These are phyloP conservation scores for Phytophthora pisi DNA, from an alignment of 352 stramenopile genomes.

Conservation along the genomic window DNA sequence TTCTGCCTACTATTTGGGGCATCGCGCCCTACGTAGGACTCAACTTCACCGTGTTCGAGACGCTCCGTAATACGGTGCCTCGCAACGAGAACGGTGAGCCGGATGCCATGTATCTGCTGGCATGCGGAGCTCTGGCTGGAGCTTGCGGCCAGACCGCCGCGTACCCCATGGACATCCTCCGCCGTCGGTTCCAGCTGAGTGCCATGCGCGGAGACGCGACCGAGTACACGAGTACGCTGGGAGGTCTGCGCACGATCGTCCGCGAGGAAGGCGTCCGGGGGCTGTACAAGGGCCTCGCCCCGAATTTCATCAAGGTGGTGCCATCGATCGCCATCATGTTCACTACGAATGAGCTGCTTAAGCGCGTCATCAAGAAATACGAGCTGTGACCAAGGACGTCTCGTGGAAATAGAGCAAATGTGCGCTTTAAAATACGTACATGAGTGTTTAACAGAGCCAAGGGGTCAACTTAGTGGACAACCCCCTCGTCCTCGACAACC, in stretches of 20 bases:
- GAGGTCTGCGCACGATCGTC: slow-evolving; percentile 54
- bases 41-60: slow-evolving; percentile 84
- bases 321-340: slow-evolving; percentile 86
- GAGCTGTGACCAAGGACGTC: slow-evolving; percentile 18
- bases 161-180: slow-evolving; percentile 82
- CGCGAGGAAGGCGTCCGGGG: slow-evolving; percentile 56
- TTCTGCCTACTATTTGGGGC: slow-evolving; percentile 67
- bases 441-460: slow-evolving; percentile 8
- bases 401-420: slow-evolving; percentile 28
- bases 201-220: slow-evolving; percentile 34
- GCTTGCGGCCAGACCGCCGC: slow-evolving; percentile 72
- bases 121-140: slow-evolving; percentile 65
- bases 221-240: slow-evolving; percentile 60
- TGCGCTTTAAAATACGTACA: slow-evolving; percentile 27
- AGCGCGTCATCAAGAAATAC: slow-evolving; percentile 44
- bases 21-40: slow-evolving; percentile 78
- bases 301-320: slow-evolving; percentile 83
- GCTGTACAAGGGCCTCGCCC: slow-evolving; percentile 70
- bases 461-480: slow-evolving; percentile 1
- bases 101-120: slow-evolving; percentile 60
- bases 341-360: slow-evolving; percentile 75
- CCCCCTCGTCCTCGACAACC: slow-evolving; percentile 38
- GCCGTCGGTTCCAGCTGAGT: slow-evolving; percentile 74
- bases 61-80: slow-evolving; percentile 51
- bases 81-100: slow-evolving; percentile 53